phyloP scores from a whole-genome alignment of 345 rosid genomes.

The Linum usitatissimum region DNA sequence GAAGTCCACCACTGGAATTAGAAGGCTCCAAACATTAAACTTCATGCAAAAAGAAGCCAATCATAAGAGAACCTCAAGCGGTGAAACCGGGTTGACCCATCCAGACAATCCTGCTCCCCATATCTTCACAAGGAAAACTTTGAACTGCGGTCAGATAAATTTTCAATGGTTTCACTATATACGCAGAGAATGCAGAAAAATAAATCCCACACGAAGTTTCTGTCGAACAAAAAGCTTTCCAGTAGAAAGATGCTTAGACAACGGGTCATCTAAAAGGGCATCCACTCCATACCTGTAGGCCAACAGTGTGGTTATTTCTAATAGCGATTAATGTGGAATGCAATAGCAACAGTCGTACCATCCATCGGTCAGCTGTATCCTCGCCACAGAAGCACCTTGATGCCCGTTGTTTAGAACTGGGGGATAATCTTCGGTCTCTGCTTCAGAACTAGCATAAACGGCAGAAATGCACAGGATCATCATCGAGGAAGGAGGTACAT shows the following conservation, averaged over 20 bases:
- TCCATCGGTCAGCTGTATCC: conserved; percentile 83
- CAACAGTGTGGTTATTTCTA: conserved; percentile 14
- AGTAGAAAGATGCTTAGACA: conserved; percentile 50
- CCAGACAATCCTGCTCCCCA: conserved; percentile 81
- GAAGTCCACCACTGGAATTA: conserved; percentile 8
- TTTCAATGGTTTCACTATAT: conserved; percentile 1
- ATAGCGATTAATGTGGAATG: conserved; percentile 4
- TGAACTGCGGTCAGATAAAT: conserved; percentile 18
- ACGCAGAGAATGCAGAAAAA: conserved; percentile 11
- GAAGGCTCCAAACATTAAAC: conserved; percentile 11
- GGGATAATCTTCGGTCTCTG: conserved; percentile 22
- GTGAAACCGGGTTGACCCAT: conserved; percentile 80
- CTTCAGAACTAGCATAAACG: conserved; percentile 25
- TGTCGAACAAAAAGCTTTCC: conserved; percentile 82
- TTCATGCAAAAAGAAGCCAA: conserved; percentile 11
- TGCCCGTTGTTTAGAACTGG: conserved; percentile 21
- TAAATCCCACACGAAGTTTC: conserved; percentile 63
- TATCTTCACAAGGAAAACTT: conserved; percentile 41
- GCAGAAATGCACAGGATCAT: conserved; percentile 70
- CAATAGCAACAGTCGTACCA: conserved; percentile 47
- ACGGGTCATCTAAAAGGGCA: conserved; percentile 54
- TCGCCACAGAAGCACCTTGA: conserved; percentile 29
- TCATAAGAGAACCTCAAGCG: conserved; percentile 56
- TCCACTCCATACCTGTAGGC: conserved; percentile 63
- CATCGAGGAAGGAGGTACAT: conserved; percentile 59